A percentile compares a stretch with the other conserved stretches of the same genome.
phyloP scores from a whole-genome alignment of 2,329 filamentous ascomycete species.

The Fusarium udum region DNA sequence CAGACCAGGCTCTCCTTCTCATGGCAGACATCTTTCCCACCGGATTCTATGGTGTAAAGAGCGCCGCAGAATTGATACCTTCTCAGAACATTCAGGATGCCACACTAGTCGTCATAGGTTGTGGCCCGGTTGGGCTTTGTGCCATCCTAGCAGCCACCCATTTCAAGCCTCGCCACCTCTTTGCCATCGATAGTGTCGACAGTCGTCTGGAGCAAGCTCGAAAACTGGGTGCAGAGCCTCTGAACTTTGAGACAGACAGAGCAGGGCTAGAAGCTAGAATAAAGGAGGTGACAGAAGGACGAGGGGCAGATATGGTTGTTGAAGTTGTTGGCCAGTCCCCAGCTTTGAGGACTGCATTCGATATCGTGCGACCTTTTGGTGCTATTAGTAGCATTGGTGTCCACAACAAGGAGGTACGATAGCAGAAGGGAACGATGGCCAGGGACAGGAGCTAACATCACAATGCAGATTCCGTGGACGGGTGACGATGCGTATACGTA shows the following conservation, averaged over 20 bases:
- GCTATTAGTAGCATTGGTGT: constrained; percentile 80
- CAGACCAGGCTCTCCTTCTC: constrained; percentile 78
- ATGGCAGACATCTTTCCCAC: constrained; percentile 96
- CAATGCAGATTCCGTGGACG: constrained; percentile 69
- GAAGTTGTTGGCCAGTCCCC: constrained; percentile 78
- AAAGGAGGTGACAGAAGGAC: constrained; percentile 77
- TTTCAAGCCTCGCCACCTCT: constrained; percentile 76
- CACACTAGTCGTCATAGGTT: constrained; percentile 83
- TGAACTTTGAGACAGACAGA: constrained; percentile 77
- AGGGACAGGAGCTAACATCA: constrained; percentile 1
- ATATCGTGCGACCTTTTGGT: constrained; percentile 76
- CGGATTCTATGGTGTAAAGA: constrained; percentile 83
- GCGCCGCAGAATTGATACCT: constrained; percentile 73
- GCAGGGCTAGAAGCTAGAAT: constrained; percentile 74
- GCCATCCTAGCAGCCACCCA: constrained; percentile 81
- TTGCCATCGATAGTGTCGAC: constrained; percentile 82
- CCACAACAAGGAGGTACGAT: constrained; percentile 73
- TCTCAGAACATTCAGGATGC: constrained; percentile 54
- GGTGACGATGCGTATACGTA: constrained; percentile 70
- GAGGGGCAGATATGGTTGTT: constrained; percentile 86
- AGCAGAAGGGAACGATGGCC: background rate
- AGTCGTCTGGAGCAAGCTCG: constrained; percentile 78
- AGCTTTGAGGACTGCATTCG: constrained; percentile 75
- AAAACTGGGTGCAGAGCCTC: constrained; percentile 80
- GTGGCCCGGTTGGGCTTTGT: constrained; percentile 86